Percentiles rank a stretch among this genome's conserved stretches.
phyloP scores from a whole-genome alignment of 2,329 filamentous ascomycete genomes.

The Exophiala bonariae region DNA sequence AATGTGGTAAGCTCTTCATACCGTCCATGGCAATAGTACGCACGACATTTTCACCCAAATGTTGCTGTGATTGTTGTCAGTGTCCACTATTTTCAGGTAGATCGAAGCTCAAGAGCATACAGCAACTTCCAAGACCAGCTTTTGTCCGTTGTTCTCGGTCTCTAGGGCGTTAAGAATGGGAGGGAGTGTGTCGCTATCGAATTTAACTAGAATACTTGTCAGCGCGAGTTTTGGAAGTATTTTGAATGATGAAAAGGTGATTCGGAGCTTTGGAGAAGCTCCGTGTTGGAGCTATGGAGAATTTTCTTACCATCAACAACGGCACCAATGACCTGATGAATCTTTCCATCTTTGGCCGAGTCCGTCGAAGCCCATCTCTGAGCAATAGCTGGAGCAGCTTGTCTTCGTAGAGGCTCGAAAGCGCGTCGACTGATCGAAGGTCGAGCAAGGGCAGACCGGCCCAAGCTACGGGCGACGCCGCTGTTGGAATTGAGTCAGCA shows the following conservation, averaged over 20 bases:
- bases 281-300: slow-evolving; percentile 38
- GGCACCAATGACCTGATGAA: slow-evolving; percentile 91
- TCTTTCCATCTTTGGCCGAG: slow-evolving; percentile 59
- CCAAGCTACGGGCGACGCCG: slow-evolving; percentile 66
- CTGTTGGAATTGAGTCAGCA: slow-evolving; percentile 40
- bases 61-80: slow-evolving; percentile 71
- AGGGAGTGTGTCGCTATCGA: slow-evolving; percentile 89
- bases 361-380: slow-evolving; percentile 65
- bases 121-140: slow-evolving; percentile 93
- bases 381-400: slow-evolving; percentile 58
- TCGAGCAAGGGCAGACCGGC: slow-evolving; percentile 57
- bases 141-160: slow-evolving; percentile 87
- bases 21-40: slow-evolving; percentile 99
- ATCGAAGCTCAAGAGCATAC: slow-evolving; percentile 57
- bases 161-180: slow-evolving; percentile 96
- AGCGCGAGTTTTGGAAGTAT: slow-evolving; percentile 15
- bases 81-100: slow-evolving; percentile 3
- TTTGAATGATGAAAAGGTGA: slow-evolving; percentile 26
- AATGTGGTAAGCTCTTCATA: slow-evolving; percentile 43
- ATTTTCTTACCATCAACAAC: slow-evolving; percentile 81
- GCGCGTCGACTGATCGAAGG: slow-evolving; percentile 56
- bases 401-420: slow-evolving; percentile 58
- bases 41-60: slow-evolving; percentile 98
- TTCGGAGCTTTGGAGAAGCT: slow-evolving; percentile 37
- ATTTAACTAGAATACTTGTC: slow-evolving; percentile 71